A percentile compares a stretch with the other conserved stretches of the same genome.
Evolutionary conservation across 257 asterid genomes (phyloP).

Genomic region (Galeopsis tetrahit): DNA sequence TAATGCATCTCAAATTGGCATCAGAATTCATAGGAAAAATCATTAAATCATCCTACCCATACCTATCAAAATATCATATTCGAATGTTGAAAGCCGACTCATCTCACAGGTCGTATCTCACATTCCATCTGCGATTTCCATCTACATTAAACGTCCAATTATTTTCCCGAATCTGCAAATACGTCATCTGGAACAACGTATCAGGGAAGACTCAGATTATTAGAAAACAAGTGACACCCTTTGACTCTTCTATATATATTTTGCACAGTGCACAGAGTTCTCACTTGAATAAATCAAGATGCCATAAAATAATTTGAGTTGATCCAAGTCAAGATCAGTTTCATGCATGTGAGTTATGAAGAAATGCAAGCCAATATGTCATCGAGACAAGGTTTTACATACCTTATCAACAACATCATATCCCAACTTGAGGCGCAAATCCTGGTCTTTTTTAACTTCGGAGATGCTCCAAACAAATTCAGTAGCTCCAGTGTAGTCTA

Average conservation of each 20-base stretch:
- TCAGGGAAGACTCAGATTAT: constrained; percentile 18
- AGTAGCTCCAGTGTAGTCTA: constrained; percentile 63
- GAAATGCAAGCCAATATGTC: background rate
- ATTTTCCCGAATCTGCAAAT: constrained; percentile 78
- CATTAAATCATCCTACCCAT: constrained; percentile 19
- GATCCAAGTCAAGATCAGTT: constrained; percentile 14
- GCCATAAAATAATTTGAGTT: background rate
- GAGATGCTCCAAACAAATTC: constrained; percentile 72
- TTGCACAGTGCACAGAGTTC: background rate
- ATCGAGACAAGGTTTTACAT: constrained; percentile 11
- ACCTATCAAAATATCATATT: constrained; percentile 3
- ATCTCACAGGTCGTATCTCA: constrained; percentile 65
- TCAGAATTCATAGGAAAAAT: constrained; percentile 23
- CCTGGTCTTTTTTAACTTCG: constrained; percentile 74
- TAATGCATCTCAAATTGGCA: constrained; percentile 6
- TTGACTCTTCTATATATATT: background rate
- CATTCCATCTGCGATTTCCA: constrained; percentile 66
- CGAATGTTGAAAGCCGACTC: constrained; percentile 16
- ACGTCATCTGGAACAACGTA: constrained; percentile 54
- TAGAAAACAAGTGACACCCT: background rate
- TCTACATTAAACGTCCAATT: constrained; percentile 80
- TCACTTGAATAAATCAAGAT: background rate
- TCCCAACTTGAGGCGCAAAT: constrained; percentile 80
- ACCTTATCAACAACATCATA: constrained; percentile 79
- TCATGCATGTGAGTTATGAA: background rate